Evolutionary conservation across 495 filamentous ascomycete species (phyloP), one percentile per base, ranked within the genome.

Genomic region (Neurospora sp.): DNA sequence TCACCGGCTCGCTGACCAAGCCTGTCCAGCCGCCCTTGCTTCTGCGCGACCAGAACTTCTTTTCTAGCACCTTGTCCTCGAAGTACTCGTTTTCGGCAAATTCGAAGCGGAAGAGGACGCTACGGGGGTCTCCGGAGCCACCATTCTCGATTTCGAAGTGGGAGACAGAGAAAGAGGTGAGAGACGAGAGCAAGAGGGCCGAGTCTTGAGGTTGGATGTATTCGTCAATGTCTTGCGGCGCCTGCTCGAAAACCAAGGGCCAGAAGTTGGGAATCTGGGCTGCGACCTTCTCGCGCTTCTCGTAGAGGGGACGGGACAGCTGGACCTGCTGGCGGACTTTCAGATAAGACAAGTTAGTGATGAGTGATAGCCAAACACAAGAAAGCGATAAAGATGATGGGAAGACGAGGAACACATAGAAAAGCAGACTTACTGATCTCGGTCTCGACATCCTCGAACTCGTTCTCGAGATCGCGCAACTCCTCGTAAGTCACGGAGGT

Each of bases 11-110:
- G 44, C 89, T 92, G 62, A 96, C 92, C 23, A 96, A 85, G 40
- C 92, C 93, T 23, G 86, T 82, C 85, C 88, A 92, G 39, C 88
- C 89, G 77, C 89, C 88, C 77, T 86, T 87, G 46, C 83, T 82
- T 79, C 86, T 86, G 75, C 93, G 90, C 84, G 89, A 92, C 89
- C 91, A 94, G 82, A 97, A 95, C 77, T 91, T 91, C 90, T 98
- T 98, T 81, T 93, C 92, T 54, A 98, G 83, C 72, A 90, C 87
- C 46, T 81, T 80, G 81, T 97, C 87, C 75, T 88, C 85, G 79
- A 97, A 95, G 82, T 88, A 90, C 16, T 90, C 87, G 82, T 97
- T 97, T 44, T 85, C 81, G 39, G 74, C 75, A 76, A 94, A 93
- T 71, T 86, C 85, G 74, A 91, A 89, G 70, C 77, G 83, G 80